Conservation (phyloP, 148 eudicot genomes). For the Chenopodium album region DNA sequence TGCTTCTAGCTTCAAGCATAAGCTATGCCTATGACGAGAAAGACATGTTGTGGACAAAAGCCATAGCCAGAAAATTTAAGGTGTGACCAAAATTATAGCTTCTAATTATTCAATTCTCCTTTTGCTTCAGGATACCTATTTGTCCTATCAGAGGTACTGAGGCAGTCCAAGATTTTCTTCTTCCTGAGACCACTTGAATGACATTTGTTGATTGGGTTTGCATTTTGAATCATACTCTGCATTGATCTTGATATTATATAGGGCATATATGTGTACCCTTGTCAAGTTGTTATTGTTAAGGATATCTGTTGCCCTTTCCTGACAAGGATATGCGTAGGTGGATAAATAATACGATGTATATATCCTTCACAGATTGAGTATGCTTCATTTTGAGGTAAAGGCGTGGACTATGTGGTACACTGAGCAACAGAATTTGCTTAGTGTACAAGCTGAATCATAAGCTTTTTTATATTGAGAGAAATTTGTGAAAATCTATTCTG, state of each 20-base stretch:
- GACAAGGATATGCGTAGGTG: not conserved
- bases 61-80: conserved; percentile 75
- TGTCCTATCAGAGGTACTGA: not conserved
- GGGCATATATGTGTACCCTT: not conserved
- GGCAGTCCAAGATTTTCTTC: not conserved
- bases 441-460: not conserved
- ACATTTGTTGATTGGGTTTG: not conserved
- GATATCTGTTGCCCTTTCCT: conserved; percentile 8
- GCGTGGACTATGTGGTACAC: not conserved
- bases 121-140: conserved; percentile 3
- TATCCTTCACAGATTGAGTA: not conserved
- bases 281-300: not conserved
- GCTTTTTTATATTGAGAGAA: not conserved
- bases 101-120: conserved; percentile 4
- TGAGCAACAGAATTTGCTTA: not conserved
- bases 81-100: conserved; percentile 17
- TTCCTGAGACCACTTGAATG: not conserved
- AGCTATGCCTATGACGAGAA: conserved; percentile 66
- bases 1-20: conserved; percentile 71
- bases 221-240: not conserved
- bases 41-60: conserved; percentile 79
- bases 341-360: no score
- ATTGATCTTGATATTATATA: not conserved
- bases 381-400: not conserved
- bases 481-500: not conserved